These are phyloP conservation scores for Chrysosporium keratinophilum DNA, from an alignment of 2,329 filamentous ascomycete genomes.

Conservation along the genomic window DNA sequence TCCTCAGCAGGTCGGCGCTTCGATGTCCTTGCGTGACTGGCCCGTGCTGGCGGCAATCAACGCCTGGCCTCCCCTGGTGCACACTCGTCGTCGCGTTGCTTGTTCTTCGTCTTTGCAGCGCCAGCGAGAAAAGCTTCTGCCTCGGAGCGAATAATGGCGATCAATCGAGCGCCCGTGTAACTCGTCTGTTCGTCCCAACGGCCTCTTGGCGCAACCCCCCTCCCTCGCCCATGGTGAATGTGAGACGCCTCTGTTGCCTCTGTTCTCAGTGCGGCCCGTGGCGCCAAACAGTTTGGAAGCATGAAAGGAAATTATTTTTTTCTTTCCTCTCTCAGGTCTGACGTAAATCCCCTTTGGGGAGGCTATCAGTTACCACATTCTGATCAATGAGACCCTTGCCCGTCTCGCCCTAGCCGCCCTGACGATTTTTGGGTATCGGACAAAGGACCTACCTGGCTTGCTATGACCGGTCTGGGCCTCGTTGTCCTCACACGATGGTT, in stretches of 20 bases:
- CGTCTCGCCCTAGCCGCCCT: constrained; percentile 10
- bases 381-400: constrained; percentile 6
- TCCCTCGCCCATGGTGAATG: not conserved
- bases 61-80: not conserved
- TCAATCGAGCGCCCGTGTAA: not conserved
- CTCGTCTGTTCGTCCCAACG: not conserved
- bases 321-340: not conserved
- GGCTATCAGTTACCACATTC: constrained; percentile 1
- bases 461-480: constrained; percentile 2
- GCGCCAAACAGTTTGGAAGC: constrained; percentile 7
- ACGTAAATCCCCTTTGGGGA: constrained; percentile 2
- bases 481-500: too few relatives aligned
- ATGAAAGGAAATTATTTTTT: not conserved
- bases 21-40: constrained; percentile 1
- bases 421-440: constrained; percentile 5
- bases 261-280: not conserved
- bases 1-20: constrained; percentile 4
- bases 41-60: constrained; percentile 5
- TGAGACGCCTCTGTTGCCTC: constrained; percentile 9
- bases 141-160: not conserved
- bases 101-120: not conserved
- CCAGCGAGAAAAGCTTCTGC: not conserved
- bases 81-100: not conserved
- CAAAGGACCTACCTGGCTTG: not conserved
- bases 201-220: constrained; percentile 3